phyloP scores from a whole-genome alignment of 1,284 basidiomycete genomes.

The Ceratobasidium sp. region DNA sequence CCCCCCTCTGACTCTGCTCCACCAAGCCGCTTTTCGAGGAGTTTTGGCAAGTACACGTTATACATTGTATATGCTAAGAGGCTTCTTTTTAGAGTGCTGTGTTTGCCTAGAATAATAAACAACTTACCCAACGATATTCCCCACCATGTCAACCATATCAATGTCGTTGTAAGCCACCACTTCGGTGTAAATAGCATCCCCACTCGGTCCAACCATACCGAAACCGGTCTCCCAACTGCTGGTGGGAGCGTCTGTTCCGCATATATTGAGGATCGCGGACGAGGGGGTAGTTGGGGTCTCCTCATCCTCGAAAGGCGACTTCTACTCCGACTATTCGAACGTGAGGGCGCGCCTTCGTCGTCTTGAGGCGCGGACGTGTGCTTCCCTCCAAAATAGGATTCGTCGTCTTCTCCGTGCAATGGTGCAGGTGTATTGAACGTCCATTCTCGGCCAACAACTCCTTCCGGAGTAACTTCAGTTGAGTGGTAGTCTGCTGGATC shows the following conservation, averaged over 20 bases:
- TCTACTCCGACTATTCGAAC: constrained; percentile 11
- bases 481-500: constrained; percentile 30
- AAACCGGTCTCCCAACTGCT: constrained; percentile 62
- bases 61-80: constrained; percentile 89
- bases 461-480: constrained; percentile 22
- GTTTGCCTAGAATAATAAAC: neutral
- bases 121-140: constrained; percentile 79
- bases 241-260: constrained; percentile 57
- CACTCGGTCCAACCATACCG: constrained; percentile 77
- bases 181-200: constrained; percentile 80
- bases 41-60: constrained; percentile 94
- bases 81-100: neutral
- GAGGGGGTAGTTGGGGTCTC: constrained; percentile 15
- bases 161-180: constrained; percentile 83
- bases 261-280: constrained; percentile 55
- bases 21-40: constrained; percentile 70
- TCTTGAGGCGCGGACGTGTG: neutral
- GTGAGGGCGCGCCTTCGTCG: constrained; percentile 1
- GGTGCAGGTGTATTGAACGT: constrained; percentile 24
- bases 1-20: constrained; percentile 50
- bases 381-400: constrained; percentile 27
- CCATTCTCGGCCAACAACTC: constrained; percentile 25
- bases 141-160: constrained; percentile 89
- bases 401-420: neutral
- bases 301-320: neutral